Conservation (phyloP, 371 early-diverging fungal genomes). For the Dichotomocladium elegans region DNA sequence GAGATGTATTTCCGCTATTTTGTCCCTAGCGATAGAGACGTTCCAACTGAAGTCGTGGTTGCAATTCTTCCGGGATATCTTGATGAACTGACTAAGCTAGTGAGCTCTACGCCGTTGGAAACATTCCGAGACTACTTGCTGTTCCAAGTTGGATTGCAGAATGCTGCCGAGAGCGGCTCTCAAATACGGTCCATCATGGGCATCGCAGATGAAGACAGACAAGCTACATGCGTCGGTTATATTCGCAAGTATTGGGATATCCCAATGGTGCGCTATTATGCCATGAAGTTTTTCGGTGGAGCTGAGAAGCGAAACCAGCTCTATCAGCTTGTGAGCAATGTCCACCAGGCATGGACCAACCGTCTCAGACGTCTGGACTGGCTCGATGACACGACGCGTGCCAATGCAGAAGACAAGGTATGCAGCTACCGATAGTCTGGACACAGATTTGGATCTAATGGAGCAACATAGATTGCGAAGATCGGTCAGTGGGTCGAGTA, state of each 20-base stretch:
- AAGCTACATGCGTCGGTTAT: too few species aligned
- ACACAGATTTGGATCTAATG: neutral
- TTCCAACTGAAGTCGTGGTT: slow-evolving; percentile 7
- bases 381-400: slow-evolving; percentile 49
- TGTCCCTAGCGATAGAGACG: neutral
- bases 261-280: slow-evolving; percentile 53
- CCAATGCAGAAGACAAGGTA: slow-evolving; percentile 43
- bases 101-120: slow-evolving; percentile 1
- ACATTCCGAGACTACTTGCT: slow-evolving; percentile 7
- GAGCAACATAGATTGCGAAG: slow-evolving; percentile 4
- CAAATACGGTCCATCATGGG: too few species aligned
- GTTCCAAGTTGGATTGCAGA: slow-evolving; percentile 4
- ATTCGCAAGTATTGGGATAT: too few species aligned
- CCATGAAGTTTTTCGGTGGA: slow-evolving; percentile 40
- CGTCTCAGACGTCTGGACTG: slow-evolving; percentile 42
- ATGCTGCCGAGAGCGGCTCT: too few species aligned
- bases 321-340: slow-evolving; percentile 25
- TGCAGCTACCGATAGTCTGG: neutral
- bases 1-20: neutral
- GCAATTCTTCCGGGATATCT: slow-evolving; percentile 9
- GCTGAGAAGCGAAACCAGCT: slow-evolving; percentile 28
- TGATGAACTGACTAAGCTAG: slow-evolving; percentile 1
- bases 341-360: slow-evolving; percentile 27
- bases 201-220: too few species aligned
- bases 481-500: slow-evolving; percentile 47